Evolutionary conservation across 2,329 filamentous ascomycete species (phyloP).

Genomic region (Aspergillus cejpii): DNA sequence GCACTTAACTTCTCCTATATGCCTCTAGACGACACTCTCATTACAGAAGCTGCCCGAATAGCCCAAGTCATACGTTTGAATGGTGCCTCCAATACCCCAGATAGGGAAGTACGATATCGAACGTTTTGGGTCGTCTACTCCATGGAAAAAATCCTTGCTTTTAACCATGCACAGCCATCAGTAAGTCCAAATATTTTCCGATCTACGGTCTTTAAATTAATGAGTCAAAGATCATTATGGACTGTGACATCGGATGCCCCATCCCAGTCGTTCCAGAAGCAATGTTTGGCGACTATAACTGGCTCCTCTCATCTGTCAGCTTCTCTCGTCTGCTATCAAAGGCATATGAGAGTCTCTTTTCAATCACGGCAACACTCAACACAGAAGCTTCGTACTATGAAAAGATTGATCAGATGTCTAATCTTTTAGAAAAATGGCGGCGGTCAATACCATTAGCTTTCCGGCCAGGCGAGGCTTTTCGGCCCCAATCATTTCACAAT

Average conservation of each 20-base stretch:
- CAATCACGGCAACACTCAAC: slow-evolving; percentile 28
- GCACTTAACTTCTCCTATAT: slow-evolving; percentile 31
- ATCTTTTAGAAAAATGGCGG: slow-evolving; percentile 30
- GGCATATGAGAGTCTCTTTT: slow-evolving; percentile 33
- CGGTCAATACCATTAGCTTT: slow-evolving; percentile 25
- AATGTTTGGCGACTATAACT: slow-evolving; percentile 30
- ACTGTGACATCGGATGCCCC: slow-evolving; percentile 35
- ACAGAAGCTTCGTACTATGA: slow-evolving; percentile 9
- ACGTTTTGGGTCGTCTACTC: slow-evolving; percentile 41
- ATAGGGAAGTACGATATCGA: slow-evolving; percentile 16
- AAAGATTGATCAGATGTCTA: slow-evolving; percentile 20
- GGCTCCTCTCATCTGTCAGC: slow-evolving; percentile 29
- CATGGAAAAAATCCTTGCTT: slow-evolving; percentile 35
- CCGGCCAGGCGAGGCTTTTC: slow-evolving; percentile 24
- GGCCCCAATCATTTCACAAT: slow-evolving; percentile 9
- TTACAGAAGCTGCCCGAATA: slow-evolving; percentile 34
- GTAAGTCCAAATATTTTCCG: slow-evolving; percentile 17
- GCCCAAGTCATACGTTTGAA: slow-evolving; percentile 29
- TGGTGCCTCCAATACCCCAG: slow-evolving; percentile 14
- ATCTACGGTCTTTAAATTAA: neutral
- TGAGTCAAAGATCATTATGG: slow-evolving; percentile 29
- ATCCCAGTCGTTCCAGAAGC: slow-evolving; percentile 32
- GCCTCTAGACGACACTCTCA: slow-evolving; percentile 29
- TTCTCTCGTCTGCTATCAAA: slow-evolving; percentile 30
- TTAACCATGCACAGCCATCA: slow-evolving; percentile 28